Conservation (phyloP, 2,329 filamentous ascomycete species). For the Sclerotinia glacialis region DNA sequence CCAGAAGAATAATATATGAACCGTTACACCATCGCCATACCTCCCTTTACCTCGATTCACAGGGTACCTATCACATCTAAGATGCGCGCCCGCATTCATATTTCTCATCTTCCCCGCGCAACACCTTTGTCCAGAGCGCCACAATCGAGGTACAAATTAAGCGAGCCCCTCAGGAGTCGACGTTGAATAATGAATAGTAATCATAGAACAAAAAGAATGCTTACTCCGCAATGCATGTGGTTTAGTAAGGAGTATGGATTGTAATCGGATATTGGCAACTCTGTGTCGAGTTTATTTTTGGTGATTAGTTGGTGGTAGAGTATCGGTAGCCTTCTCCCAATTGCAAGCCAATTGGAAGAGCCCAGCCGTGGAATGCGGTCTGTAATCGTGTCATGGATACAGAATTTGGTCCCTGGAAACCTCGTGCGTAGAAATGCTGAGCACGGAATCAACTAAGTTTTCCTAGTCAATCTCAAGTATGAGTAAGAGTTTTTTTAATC, state of each 20-base stretch:
- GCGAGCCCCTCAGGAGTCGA: conserved; percentile 10
- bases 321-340: no score
- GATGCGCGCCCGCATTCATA: not conserved
- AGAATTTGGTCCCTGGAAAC: no score
- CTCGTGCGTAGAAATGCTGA: not conserved
- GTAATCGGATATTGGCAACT: no score
- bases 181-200: conserved; percentile 13
- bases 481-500: not conserved
- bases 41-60: not conserved
- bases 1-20: not conserved
- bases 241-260: not conserved
- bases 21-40: not conserved
- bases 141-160: conserved; percentile 5
- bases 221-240: not conserved
- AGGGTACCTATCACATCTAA: not conserved
- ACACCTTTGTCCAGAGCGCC: not conserved
- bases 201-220: not conserved
- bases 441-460: not conserved
- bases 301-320: not conserved
- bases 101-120: not conserved
- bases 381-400: no score
- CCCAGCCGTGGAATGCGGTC: no score
- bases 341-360: no score
- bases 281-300: not conserved
- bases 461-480: not conserved